phyloP scores from a whole-genome alignment of 805 yeast species.

The Candida dajiaensis region DNA sequence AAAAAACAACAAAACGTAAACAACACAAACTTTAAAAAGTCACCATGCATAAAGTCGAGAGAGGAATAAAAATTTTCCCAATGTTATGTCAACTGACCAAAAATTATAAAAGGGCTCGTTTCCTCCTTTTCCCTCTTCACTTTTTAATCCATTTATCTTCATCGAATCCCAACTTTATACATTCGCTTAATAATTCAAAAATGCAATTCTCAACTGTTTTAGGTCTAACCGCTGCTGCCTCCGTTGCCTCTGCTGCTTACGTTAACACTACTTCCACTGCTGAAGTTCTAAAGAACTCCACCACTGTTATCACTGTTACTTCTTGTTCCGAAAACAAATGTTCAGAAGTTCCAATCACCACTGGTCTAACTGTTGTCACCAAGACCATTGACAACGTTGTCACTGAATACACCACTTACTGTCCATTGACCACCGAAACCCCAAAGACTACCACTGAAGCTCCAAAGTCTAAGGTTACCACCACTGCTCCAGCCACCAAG shows the following conservation, averaged over 20 bases:
- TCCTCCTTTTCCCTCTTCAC: background rate
- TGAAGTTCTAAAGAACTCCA: conserved; percentile 1
- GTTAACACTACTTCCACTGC: conserved; percentile 14
- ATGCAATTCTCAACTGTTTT: conserved; percentile 31
- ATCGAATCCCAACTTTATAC: conserved; percentile 22
- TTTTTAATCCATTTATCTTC: conserved; percentile 1
- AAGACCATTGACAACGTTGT: conserved; percentile 3
- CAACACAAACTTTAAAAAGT: background rate
- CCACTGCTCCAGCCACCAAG: conserved; percentile 12
- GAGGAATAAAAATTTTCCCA: no score
- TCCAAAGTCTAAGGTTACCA: conserved; percentile 1
- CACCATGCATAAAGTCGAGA: background rate
- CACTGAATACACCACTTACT: conserved; percentile 13
- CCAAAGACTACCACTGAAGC: conserved; percentile 11
- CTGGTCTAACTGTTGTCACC: conserved; percentile 13
- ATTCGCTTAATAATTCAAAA: conserved; percentile 23
- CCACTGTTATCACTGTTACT: conserved; percentile 12
- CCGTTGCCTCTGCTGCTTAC: conserved; percentile 25
- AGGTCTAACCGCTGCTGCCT: conserved; percentile 23
- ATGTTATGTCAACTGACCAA: background rate
- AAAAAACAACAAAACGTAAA: background rate
- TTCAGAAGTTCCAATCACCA: conserved; percentile 9
- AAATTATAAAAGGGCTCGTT: conserved; percentile 4
- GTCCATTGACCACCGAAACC: conserved; percentile 11
- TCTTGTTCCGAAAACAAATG: conserved; percentile 12